phyloP scores from a whole-genome alignment of 1,284 basidiomycete genomes.

The Leccinum pachyderme region DNA sequence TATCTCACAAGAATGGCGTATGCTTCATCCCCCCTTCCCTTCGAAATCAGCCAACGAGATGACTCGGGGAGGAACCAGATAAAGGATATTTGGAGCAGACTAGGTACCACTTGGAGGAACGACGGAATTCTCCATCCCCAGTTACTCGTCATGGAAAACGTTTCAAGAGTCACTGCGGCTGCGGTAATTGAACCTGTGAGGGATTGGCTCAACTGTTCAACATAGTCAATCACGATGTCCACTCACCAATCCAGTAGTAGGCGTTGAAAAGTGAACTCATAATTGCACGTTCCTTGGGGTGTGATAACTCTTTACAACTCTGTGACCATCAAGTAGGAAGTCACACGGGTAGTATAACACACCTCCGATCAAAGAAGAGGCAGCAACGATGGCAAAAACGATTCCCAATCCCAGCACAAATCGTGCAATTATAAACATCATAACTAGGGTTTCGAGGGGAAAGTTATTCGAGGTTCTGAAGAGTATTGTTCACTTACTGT shows the following conservation, averaged over 20 bases:
- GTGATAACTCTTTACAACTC: background rate
- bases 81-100: slow-evolving; percentile 45
- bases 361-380: slow-evolving; percentile 22
- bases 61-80: slow-evolving; percentile 55
- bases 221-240: background rate
- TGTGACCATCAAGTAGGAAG: background rate
- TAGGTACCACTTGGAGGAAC: slow-evolving; percentile 52
- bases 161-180: slow-evolving; percentile 43
- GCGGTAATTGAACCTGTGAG: slow-evolving; percentile 14
- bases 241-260: background rate
- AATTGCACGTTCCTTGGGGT: slow-evolving; percentile 17
- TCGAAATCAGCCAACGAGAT: slow-evolving; percentile 59
- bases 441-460: slow-evolving; percentile 4
- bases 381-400: slow-evolving; percentile 15
- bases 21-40: slow-evolving; percentile 45
- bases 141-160: slow-evolving; percentile 45
- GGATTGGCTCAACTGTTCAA: background rate
- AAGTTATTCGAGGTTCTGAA: background rate
- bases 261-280: background rate
- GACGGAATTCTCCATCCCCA: slow-evolving; percentile 60
- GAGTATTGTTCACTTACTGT: slow-evolving; percentile 9
- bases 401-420: slow-evolving; percentile 20
- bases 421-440: slow-evolving; percentile 21
- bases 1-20: slow-evolving; percentile 14
- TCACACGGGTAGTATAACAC: background rate